A percentile compares a stretch with the other conserved stretches of the same genome.
These are phyloP conservation scores for Aspergillus funiculosus DNA, from an alignment of 495 filamentous ascomycete species.

Conservation along the genomic window DNA sequence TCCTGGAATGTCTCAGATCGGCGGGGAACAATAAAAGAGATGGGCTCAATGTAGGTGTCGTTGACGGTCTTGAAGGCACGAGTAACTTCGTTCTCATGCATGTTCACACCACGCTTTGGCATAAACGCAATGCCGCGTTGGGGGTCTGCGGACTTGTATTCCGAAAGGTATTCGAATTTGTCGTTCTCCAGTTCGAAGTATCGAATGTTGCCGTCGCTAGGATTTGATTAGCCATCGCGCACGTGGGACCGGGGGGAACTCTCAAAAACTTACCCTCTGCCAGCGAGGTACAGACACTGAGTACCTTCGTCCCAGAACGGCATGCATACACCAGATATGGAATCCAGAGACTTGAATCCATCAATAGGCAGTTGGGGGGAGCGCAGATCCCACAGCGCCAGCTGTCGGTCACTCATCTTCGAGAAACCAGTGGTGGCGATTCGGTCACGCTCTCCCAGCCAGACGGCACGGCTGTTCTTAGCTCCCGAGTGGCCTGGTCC, in stretches of 20 bases:
- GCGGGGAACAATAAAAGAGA: slow-evolving; percentile 95
- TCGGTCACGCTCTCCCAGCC: slow-evolving; percentile 93
- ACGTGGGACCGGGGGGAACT: not conserved
- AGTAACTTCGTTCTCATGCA: slow-evolving; percentile 95
- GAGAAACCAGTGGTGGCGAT: slow-evolving; percentile 96
- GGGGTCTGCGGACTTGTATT: slow-evolving; percentile 92
- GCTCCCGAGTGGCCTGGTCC: slow-evolving; percentile 81
- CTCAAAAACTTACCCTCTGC: slow-evolving; percentile 70
- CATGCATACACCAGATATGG: slow-evolving; percentile 97
- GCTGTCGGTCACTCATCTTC: slow-evolving; percentile 93
- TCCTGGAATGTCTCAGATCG: slow-evolving; percentile 96
- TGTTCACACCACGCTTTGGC: slow-evolving; percentile 90
- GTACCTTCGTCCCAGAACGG: slow-evolving; percentile 99
- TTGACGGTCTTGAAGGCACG: slow-evolving; percentile 95
- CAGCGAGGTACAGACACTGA: slow-evolving; percentile 86
- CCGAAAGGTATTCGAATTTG: slow-evolving; percentile 92
- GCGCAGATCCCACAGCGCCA: slow-evolving; percentile 92
- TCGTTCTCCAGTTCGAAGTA: slow-evolving; percentile 97
- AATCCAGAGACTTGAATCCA: slow-evolving; percentile 81
- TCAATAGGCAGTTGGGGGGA: slow-evolving; percentile 73
- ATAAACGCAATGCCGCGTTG: slow-evolving; percentile 93
- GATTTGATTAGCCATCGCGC: slow-evolving; percentile 13
- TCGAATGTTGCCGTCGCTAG: slow-evolving; percentile 93
- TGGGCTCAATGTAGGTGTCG: slow-evolving; percentile 88
- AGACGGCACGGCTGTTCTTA: slow-evolving; percentile 93